Evolutionary conservation across 768 basidiomycete genomes (phyloP).

Genomic region (Cubamyces lactineus): DNA sequence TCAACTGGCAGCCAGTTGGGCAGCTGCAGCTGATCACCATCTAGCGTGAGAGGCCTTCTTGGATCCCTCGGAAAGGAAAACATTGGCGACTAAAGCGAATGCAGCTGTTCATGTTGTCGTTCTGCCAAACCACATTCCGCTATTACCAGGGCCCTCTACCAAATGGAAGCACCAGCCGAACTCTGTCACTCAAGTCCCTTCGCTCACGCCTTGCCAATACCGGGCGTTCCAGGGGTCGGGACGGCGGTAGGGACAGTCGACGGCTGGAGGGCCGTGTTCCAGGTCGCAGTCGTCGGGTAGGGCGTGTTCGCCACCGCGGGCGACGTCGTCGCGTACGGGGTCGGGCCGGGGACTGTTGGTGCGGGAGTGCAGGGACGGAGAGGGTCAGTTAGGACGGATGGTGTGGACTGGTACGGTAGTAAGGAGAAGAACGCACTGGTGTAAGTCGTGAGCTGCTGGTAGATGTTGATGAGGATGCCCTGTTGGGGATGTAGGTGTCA

Average conservation of each 20-base stretch:
- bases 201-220: conserved; percentile 20
- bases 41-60: too few relatives aligned
- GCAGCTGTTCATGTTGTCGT: too few relatives aligned
- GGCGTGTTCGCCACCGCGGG: conserved; percentile 46
- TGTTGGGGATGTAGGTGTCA: background rate
- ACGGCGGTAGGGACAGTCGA: conserved; percentile 46
- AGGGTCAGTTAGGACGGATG: conserved; percentile 6
- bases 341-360: conserved; percentile 48
- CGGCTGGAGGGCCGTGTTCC: conserved; percentile 53
- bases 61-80: too few relatives aligned
- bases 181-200: background rate
- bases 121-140: too few relatives aligned
- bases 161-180: too few relatives aligned
- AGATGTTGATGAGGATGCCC: conserved; percentile 53
- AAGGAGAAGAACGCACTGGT: conserved; percentile 34
- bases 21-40: too few relatives aligned
- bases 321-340: conserved; percentile 48
- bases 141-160: too few relatives aligned
- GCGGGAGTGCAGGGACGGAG: background rate
- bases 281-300: conserved; percentile 52
- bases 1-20: too few relatives aligned
- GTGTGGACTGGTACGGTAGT: background rate
- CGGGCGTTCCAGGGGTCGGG: conserved; percentile 18
- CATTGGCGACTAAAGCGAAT: too few relatives aligned
- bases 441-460: conserved; percentile 46